Evolutionary conservation across 768 basidiomycete genomes (phyloP).

Genomic region (Sistotremastrum suecicum): DNA sequence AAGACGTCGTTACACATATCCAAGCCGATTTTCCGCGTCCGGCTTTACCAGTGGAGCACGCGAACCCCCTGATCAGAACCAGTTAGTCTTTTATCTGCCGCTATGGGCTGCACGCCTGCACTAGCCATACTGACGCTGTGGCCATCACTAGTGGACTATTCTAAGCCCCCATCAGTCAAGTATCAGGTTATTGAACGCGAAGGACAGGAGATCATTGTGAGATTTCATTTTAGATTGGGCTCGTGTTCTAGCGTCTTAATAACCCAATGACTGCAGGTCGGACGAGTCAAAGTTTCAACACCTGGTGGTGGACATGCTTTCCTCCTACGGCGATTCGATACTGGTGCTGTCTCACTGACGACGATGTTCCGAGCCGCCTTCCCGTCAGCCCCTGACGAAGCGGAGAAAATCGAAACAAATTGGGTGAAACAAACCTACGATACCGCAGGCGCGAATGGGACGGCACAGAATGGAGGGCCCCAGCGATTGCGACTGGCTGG

Average conservation of each 20-base stretch:
- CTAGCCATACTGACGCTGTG: conserved; percentile 1
- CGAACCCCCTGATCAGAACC: conserved; percentile 35
- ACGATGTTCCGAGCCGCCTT: conserved; percentile 97
- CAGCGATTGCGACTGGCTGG: conserved; percentile 69
- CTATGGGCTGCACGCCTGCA: conserved; percentile 5
- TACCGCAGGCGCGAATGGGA: conserved; percentile 55
- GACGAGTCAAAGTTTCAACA: conserved; percentile 71
- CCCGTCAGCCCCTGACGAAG: conserved; percentile 60
- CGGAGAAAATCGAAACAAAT: conserved; percentile 65
- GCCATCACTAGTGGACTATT: conserved; percentile 20
- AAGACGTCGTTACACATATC: no score
- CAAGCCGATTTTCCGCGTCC: conserved; percentile 23
- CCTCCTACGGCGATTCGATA: conserved; percentile 87
- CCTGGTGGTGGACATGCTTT: conserved; percentile 69
- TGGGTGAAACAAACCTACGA: conserved; percentile 79
- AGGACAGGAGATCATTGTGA: conserved; percentile 72
- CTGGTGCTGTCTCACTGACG: conserved; percentile 80
- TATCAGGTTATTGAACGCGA: conserved; percentile 86
- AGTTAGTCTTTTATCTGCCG: conserved; percentile 18
- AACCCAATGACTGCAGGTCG: conserved; percentile 40
- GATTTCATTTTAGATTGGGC: conserved; percentile 13
- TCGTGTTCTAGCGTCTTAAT: conserved; percentile 4
- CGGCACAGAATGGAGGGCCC: conserved; percentile 40
- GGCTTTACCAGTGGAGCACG: conserved; percentile 33
- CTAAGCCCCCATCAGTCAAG: conserved; percentile 60